A percentile compares a stretch with the other conserved stretches of the same genome.
Conservation (phyloP, 805 yeast species). For the Nakazawaea ishiwadae region DNA sequence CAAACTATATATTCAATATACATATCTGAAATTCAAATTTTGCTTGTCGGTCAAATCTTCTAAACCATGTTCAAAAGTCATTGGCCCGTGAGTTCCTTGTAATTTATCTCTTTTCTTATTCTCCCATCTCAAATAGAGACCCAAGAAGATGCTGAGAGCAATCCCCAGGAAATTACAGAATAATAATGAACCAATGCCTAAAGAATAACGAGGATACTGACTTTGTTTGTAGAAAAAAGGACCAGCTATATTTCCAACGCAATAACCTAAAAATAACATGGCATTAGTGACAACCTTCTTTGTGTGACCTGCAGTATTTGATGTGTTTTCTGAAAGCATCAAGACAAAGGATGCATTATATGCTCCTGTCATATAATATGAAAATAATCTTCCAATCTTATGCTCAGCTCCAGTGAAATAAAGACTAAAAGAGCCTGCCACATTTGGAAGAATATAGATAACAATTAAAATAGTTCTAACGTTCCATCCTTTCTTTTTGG, state of each 20-base stretch:
- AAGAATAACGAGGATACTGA: slow-evolving; percentile 26
- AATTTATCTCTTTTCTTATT: slow-evolving; percentile 5
- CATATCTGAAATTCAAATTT: slow-evolving; percentile 5
- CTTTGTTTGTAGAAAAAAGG: slow-evolving; percentile 32
- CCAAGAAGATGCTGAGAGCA: neutral
- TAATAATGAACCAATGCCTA: slow-evolving; percentile 15
- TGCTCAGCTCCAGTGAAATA: slow-evolving; percentile 12
- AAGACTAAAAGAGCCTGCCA: slow-evolving; percentile 14
- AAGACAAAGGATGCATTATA: slow-evolving; percentile 16
- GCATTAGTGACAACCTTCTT: slow-evolving; percentile 30
- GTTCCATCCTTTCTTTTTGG: neutral
- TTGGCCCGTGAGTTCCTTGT: slow-evolving; percentile 1
- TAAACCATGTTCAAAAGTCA: slow-evolving; percentile 1
- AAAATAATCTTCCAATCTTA: slow-evolving; percentile 11
- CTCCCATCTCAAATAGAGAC: slow-evolving; percentile 3
- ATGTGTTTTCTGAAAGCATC: slow-evolving; percentile 24
- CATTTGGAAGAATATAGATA: slow-evolving; percentile 4
- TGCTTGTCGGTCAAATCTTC: slow-evolving; percentile 8
- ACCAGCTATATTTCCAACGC: slow-evolving; percentile 31
- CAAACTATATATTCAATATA: neutral
- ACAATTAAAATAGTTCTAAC: slow-evolving; percentile 6
- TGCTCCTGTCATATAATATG: slow-evolving; percentile 9
- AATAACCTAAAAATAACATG: slow-evolving; percentile 31
- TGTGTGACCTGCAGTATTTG: slow-evolving; percentile 36
- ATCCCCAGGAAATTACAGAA: slow-evolving; percentile 10